Evolutionary conservation across 208 protist genomes (phyloP).

Genomic region (Crithidia thermophila): DNA sequence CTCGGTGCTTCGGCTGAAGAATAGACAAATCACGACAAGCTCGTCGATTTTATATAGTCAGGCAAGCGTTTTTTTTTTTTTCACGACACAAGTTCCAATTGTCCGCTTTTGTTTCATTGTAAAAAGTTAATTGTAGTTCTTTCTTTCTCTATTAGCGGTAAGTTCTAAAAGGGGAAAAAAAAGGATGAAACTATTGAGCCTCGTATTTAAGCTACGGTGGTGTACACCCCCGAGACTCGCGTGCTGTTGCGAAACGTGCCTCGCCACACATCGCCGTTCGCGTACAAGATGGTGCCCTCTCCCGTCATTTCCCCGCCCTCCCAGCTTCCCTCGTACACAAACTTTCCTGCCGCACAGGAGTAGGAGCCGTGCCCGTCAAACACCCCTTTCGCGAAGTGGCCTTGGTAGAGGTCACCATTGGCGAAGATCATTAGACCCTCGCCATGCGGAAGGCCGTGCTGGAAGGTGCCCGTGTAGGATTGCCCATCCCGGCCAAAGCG

Average conservation of each 20-base stretch:
- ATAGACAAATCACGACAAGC: too few relatives aligned
- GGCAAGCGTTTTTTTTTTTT: too few relatives aligned
- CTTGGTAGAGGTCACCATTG: constrained; percentile 67
- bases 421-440: constrained; percentile 59
- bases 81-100: too few relatives aligned
- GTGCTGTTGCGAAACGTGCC: constrained; percentile 52
- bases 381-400: constrained; percentile 41
- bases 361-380: constrained; percentile 65
- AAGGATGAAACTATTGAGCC: too few relatives aligned
- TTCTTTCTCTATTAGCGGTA: too few relatives aligned
- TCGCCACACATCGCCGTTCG: constrained; percentile 76
- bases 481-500: constrained; percentile 46
- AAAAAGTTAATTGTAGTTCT: too few relatives aligned
- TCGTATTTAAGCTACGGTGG: constrained; percentile 7
- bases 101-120: too few relatives aligned
- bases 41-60: too few relatives aligned
- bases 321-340: constrained; percentile 78
- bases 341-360: constrained; percentile 32
- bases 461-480: constrained; percentile 59
- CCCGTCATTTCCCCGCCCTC: constrained; percentile 62
- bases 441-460: constrained; percentile 48
- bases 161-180: too few relatives aligned
- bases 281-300: constrained; percentile 53
- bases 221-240: constrained; percentile 52
- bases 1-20: too few relatives aligned